Percentiles rank a stretch among this genome's conserved stretches.
These are phyloP conservation scores for Eucommia ulmoides DNA, from an alignment of 257 asterid species.

Conservation along the genomic window DNA sequence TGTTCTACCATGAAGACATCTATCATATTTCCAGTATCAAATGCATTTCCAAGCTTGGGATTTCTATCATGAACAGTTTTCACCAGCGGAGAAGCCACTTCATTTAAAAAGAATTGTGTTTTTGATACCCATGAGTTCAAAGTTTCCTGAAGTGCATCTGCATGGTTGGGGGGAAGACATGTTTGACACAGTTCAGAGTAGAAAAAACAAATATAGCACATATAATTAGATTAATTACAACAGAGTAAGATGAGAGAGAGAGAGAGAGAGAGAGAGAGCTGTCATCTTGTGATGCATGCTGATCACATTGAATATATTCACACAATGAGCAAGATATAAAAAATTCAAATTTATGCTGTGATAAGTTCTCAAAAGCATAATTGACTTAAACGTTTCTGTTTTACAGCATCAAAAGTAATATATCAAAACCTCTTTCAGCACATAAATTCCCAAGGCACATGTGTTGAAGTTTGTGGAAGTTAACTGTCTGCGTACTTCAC, in stretches of 20 bases:
- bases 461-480: background rate
- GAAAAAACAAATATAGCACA: background rate
- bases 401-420: background rate
- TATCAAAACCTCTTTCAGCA: background rate
- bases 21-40: slow-evolving; percentile 35
- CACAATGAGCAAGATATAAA: background rate
- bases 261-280: background rate
- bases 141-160: slow-evolving; percentile 76
- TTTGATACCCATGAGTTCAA: slow-evolving; percentile 63
- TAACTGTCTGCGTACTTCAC: too few species aligned
- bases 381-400: background rate
- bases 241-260: background rate
- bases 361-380: background rate
- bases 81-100: slow-evolving; percentile 67
- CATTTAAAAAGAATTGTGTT: slow-evolving; percentile 69
- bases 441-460: background rate
- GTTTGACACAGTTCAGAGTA: background rate
- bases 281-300: background rate
- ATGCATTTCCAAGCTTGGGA: slow-evolving; percentile 23
- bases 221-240: background rate
- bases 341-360: background rate
- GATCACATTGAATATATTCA: background rate
- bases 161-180: slow-evolving; percentile 13
- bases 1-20: slow-evolving; percentile 57
- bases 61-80: slow-evolving; percentile 52